phyloP scores from a whole-genome alignment of 768 basidiomycete species.

The Hygrocybe coccinea region DNA sequence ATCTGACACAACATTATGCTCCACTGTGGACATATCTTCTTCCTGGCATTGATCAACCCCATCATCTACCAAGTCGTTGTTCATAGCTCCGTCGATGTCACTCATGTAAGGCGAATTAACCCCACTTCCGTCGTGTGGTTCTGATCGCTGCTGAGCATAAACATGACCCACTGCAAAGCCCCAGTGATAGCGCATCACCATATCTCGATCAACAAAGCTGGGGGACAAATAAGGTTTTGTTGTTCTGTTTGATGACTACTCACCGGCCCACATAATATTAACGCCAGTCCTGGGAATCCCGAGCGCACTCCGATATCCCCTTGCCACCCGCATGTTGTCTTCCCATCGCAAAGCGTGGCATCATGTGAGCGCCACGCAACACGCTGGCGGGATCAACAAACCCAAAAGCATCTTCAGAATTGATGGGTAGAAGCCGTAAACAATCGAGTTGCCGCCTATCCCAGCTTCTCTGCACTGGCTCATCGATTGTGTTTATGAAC shows the following conservation, averaged over 20 bases:
- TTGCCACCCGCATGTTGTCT: background rate
- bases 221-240: background rate
- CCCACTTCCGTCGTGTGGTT: background rate
- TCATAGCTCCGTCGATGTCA: no score
- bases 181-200: conserved; percentile 19
- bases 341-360: conserved; percentile 29
- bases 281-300: conserved; percentile 1
- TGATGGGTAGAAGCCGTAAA: conserved; percentile 18
- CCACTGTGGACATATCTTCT: no score
- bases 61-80: background rate
- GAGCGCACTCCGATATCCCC: background rate
- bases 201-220: conserved; percentile 20
- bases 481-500: conserved; percentile 17
- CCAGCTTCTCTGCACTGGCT: background rate
- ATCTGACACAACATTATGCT: no score
- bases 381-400: conserved; percentile 34
- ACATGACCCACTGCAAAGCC: conserved; percentile 12
- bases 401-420: conserved; percentile 24
- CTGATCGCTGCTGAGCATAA: conserved; percentile 1
- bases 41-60: no score
- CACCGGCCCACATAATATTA: conserved; percentile 36
- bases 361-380: conserved; percentile 27
- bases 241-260: conserved; percentile 9
- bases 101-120: background rate
- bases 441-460: conserved; percentile 10